Percentiles rank a stretch among this genome's conserved stretches.
phyloP scores from a whole-genome alignment of 352 stramenopile species.

The Aphanomyces invadans region DNA sequence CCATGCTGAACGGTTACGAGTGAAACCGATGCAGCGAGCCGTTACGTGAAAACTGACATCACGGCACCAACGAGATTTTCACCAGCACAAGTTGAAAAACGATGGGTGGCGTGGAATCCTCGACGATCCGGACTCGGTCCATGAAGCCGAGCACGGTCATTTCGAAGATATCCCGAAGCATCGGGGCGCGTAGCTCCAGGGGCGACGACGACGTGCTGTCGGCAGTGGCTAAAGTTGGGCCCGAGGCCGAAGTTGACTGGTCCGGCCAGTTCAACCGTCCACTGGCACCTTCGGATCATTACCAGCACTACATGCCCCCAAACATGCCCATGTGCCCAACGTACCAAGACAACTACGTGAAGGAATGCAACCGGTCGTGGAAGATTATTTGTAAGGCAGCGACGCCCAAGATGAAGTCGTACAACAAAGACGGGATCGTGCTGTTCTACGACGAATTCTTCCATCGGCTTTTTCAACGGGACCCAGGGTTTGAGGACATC shows the following conservation, averaged over 20 bases:
- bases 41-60: too few relatives aligned
- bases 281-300: not conserved
- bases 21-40: not conserved
- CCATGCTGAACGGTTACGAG: not conserved
- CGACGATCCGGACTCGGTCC: not conserved
- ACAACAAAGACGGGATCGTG: slow-evolving; percentile 21
- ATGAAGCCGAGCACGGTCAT: not conserved
- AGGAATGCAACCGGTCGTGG: slow-evolving; percentile 14
- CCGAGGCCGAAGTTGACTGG: slow-evolving; percentile 1
- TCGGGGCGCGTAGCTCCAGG: not conserved
- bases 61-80: too few relatives aligned
- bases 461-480: slow-evolving; percentile 19
- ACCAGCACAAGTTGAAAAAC: not conserved
- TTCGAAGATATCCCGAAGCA: not conserved
- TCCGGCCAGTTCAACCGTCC: not conserved
- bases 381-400: slow-evolving; percentile 17
- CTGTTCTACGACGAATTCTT: slow-evolving; percentile 21
- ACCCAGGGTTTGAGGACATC: slow-evolving; percentile 14
- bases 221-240: not conserved
- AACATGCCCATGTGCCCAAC: slow-evolving; percentile 18
- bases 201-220: slow-evolving; percentile 1
- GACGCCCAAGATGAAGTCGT: slow-evolving; percentile 10
- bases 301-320: slow-evolving; percentile 21
- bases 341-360: slow-evolving; percentile 19
- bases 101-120: not conserved